Base-by-base conservation (phyloP, 352 stramenopile species). In the Globisporangium iwayamae region DNA sequence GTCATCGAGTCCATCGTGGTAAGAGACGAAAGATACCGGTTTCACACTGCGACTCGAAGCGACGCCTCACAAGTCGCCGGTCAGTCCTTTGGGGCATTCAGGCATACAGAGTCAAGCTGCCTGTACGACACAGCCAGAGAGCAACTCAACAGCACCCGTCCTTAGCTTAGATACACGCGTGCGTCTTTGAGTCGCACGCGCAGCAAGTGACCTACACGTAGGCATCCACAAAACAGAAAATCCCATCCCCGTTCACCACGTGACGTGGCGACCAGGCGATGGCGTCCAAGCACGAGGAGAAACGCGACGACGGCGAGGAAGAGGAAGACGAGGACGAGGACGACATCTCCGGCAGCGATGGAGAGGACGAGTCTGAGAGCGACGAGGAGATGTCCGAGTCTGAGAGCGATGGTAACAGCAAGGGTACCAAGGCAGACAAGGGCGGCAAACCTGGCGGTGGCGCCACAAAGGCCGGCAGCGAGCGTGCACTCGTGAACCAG, bases 301-400 rank as follows among this genome's bases (percentile, higher is more conserved):
- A 90, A 69, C 74, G 70, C 47, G 62, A 67, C 20, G 72, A 71
- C 1, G 73, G 78, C 30, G 72, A 78, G 13, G 73, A 78, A 25
- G 75, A 84, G 0, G 79, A 88, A 8, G 73, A 77, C 1, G 72
- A 77, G 1, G 75, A 76, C 13, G 77, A 85, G 25, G 78, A 90
- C 25, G 80, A 89, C 32, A 81, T 78, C 56, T 85, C 76, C 18
- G 69, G 75, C 4, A 75, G 72, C 28, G 75, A 73, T 6, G 71
- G 68, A 10, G 68, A 72, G 10, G 67, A 73, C 28, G 76, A 80
- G 46, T 90, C 77, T 0, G 77, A 64, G 9, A 89, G 78, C 41
- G 79, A 94, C 34, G 78, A 91, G 53, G 83, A 94, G 39, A 70
- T 91, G 50, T 90, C 83, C 58, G 81, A 89, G 67, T 93, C 85